Evolutionary conservation across 2,329 filamentous ascomycete species (phyloP), one percentile per base, ranked within the genome.

Genomic region (Knufia petricola): DNA sequence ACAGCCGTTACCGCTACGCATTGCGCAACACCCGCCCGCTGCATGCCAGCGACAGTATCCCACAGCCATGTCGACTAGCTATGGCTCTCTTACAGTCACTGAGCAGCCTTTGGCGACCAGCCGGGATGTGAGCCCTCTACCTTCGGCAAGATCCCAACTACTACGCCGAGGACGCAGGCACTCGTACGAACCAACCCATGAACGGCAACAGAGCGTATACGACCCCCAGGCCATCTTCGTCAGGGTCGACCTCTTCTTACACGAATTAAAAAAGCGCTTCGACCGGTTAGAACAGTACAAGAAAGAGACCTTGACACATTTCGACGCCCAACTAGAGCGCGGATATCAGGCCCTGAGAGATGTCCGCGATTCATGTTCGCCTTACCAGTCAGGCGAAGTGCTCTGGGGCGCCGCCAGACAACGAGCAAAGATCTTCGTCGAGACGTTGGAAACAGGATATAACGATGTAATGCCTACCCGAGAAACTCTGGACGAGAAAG

Each of bases 401-500:
- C 79, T 96, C 57, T 59, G 57, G 57, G 92, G 88, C 49, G 86
- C 85, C 31, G 89, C 92, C 19, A 82, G 86, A 46, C 80, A 87
- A 55, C 79, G 88, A 52, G 81, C 94, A 51, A 85, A 87, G 55
- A 79, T 96, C 50, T 82, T 96, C 70, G 87, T 98, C 28, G 90
- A 96, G 59, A 95, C 88, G 0, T 72, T 98, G 12, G 92, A 98
- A 65, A 76, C 77, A 23, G 78, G 86, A 55, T 98, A 95, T 66
- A 83, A 94, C 54, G 86, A 92, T 58, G 88, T 85, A 1, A 69
- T 98, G 55, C 82, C 78, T 13, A 85, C 85, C 2, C 87, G 89
- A 55, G 89, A 87, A 62, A 89, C 87, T 0, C 69, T 96, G 59
- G 87, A 92, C 60, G 88, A 95, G 59, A 96, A 96, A 69, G 88